Evolutionary conservation across 1,284 basidiomycete genomes (phyloP), one percentile per base, ranked within the genome.

Genomic region (Ceratorhiza oryzae-sativae): DNA sequence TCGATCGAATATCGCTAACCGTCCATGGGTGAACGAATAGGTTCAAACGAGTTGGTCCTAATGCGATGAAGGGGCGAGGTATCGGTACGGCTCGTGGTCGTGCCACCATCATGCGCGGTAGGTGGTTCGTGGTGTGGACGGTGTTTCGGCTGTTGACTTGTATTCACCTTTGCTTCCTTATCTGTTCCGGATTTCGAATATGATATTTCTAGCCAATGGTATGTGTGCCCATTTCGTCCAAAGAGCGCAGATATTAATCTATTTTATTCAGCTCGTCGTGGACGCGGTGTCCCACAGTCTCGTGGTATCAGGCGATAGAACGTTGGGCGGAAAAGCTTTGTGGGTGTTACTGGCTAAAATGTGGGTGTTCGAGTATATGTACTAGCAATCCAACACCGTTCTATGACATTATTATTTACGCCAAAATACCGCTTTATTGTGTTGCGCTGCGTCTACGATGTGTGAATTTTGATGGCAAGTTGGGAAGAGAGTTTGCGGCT

Each of bases 11-110:
- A 36, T 53, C 63, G 67, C 23, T 70, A 39, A 59, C 27, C 20
- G 36, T 74, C 32, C 34, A 36, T 77, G 36, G 79, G 63, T 59
- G 46, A 45, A n/a, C 25, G 63, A 41, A 45, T 77, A 97, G 95
- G 95, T 98, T 99, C 85, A 99, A 99, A 84, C 91, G 97, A 76
- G 94, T 98, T 62, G 96, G 97, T 58, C 95, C 96, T 18, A 98
- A 98, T 80, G 96, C 95, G 46, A 98, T 99, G 95, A 92, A 93
- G 78, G 97, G 97, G 78, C 87, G 97, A 76, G 97, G 97, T 89
- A 99, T 99, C 79, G 97, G 97, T 79, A 97, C 95, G 78, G 95
- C 95, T 71, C 91, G 94, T 87, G 94, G 94, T 80, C 90, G 95
- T 80, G 95, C 95, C 41, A 97, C 95, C n/a, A 96, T 97, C 77